Evolutionary conservation across 1,284 basidiomycete genomes (phyloP), one percentile per base, ranked within the genome.

Genomic region (Butyriboletus pseudospeciosus): DNA sequence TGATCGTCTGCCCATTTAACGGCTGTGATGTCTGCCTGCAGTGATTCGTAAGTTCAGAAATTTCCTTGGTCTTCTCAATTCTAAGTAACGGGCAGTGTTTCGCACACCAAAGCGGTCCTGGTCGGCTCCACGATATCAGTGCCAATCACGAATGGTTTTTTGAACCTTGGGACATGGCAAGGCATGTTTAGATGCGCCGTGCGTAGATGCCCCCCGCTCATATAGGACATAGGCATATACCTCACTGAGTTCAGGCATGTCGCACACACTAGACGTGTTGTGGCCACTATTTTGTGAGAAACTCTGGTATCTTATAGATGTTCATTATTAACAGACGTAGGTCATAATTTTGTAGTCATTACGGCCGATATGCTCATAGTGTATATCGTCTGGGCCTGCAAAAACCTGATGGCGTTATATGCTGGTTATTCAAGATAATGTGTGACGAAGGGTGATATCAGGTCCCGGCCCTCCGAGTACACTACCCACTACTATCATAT

Each of bases 161-260:
- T 96, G 58, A 92, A 90, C 61, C 75, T 95, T 39, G 94, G 93
- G 6, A 95, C 91, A 20, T 97, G 93, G 94, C 94, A 96, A 79
- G 92, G 87, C 79, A 43, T 59, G 71, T 52, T 28, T 46, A 26
- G 26, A 46, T 45, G 16, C 16, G 55, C 38, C 17, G 7, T 38
- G 20, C 48, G 28, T 51, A 28, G 25, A 39, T 28, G 37, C 25
- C 26, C 32, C 34, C 36, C 35, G 30, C 44, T 59, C 41, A 61
- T 40, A 36, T 38, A 9, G 39, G 30, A 53, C 51, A 26, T 54
- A 89, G 88, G 90, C 1, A 90, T 92, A 48, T 92, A 92, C 65
- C 77, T 94, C 45, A 85, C 86, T 7, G 92, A 94, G 68, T 93
- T 93, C 69, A 78, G 91, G 57, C 79, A 85, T 59, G 62, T 74